These are phyloP conservation scores for Fusarium dlaminii DNA, from an alignment of 2,329 filamentous ascomycete species.

Conservation along the genomic window DNA sequence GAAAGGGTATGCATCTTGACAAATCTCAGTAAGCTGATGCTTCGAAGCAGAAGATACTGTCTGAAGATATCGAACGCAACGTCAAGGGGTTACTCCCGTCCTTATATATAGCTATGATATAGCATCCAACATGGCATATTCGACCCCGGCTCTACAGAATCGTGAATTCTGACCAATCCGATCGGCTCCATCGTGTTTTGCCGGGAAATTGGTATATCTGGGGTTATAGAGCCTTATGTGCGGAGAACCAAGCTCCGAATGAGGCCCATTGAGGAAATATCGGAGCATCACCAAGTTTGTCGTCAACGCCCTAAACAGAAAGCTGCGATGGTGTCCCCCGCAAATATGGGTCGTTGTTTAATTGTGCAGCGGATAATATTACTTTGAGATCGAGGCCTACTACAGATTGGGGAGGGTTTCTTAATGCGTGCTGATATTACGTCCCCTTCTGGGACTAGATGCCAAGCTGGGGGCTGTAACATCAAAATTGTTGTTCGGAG, in stretches of 20 bases:
- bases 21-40: not conserved
- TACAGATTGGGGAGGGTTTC: not conserved
- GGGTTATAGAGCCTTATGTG: not conserved
- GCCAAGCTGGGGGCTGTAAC: not conserved
- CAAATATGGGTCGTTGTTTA: not conserved
- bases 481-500: not conserved
- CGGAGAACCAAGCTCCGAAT: conserved; percentile 29
- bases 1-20: conserved; percentile 6
- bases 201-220: not conserved
- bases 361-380: not conserved
- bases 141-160: not conserved
- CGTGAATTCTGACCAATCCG: not conserved
- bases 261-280: conserved; percentile 18
- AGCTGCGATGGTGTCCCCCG: not conserved
- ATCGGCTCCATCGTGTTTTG: not conserved
- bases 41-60: not conserved
- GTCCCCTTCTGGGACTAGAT: not conserved
- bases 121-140: not conserved
- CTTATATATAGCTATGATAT: conserved; percentile 4
- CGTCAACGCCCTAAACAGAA: not conserved
- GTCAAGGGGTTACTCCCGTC: not conserved
- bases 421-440: not conserved
- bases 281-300: conserved; percentile 13
- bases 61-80: not conserved
- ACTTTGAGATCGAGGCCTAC: not conserved